Base-by-base conservation (phyloP, 768 basidiomycete genomes). In the Lanmaoa pseudosensibilis region DNA sequence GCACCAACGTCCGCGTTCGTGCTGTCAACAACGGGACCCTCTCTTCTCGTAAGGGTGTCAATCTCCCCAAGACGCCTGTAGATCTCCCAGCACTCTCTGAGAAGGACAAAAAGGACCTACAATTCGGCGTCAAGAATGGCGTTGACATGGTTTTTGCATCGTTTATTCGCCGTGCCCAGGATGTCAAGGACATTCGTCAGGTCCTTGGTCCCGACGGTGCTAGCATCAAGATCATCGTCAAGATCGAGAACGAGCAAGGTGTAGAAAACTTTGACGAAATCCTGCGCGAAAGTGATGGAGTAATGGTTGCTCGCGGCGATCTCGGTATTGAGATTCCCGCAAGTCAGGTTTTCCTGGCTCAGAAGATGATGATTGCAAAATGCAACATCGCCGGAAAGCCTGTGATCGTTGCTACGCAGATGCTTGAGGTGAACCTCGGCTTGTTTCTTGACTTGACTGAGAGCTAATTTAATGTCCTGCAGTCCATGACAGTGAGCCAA, bases 291-390 rank as follows among this genome's bases (percentile, higher is more conserved):
- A 84, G 90, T 32, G 97, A 99, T 71, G 97, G 97, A 78, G 97
- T 99, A 65, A 99, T 99, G 97, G 97, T 99, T 62, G 97, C 97
- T 62, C 93, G 97, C 77, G 97, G 97, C 74, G 97, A 99, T 73
- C 82, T 99, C 49, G 97, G 97, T 73, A 99, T 99, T 68, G 97
- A 99, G 77, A 99, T 99, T 65, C 97, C 97, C n/a, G 94, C 97
- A 43, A 91, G 89, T 67, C 97, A 98, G 70, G 97, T 99, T 44
- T 99, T 99, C 83, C 80, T 98, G 67, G 97, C 97, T 9, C 97
- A 99, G 74, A 99, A 99, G 80, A 98, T 98, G 96, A 99, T 99
- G 95, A 99, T 98, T 66, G 86, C 96, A 57, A 98, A 98, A 79
- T 97, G 94, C 79, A 98, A 97, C 80, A 90, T 96, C 68, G 87